Evolutionary conservation across 2,329 filamentous ascomycete genomes (phyloP).

Genomic region (Stemphylium vesicarium): DNA sequence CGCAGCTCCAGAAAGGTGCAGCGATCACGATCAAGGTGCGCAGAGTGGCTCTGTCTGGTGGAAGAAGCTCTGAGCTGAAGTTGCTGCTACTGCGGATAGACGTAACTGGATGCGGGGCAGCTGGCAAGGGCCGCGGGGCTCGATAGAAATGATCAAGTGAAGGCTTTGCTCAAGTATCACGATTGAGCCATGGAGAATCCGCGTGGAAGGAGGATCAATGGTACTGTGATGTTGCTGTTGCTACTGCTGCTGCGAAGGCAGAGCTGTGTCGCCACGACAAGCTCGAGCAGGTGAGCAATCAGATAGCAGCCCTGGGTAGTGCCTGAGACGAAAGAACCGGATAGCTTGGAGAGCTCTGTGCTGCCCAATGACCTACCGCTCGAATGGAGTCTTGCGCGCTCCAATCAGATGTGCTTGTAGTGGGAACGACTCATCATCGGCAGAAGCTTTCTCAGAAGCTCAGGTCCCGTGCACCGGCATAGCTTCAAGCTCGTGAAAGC

Average conservation of each 20-base stretch:
- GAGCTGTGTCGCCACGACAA: constrained; percentile 17
- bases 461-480: constrained; percentile 12
- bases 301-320: constrained; percentile 12
- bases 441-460: constrained; percentile 9
- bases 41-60: constrained; percentile 6
- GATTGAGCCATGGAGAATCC: constrained; percentile 1
- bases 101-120: constrained; percentile 18
- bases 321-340: constrained; percentile 14
- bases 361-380: constrained; percentile 19
- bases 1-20: constrained; percentile 4
- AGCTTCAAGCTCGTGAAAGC: constrained; percentile 6
- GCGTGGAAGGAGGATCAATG: not conserved
- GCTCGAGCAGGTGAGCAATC: constrained; percentile 15
- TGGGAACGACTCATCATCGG: constrained; percentile 15
- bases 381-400: constrained; percentile 10
- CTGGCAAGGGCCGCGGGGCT: constrained; percentile 14
- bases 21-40: constrained; percentile 3
- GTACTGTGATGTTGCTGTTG: constrained; percentile 3
- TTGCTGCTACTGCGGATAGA: constrained; percentile 16
- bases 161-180: constrained; percentile 7
- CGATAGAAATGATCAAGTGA: constrained; percentile 7
- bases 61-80: constrained; percentile 12
- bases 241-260: constrained; percentile 2
- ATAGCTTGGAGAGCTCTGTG: constrained; percentile 14
- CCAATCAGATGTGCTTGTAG: constrained; percentile 14